A percentile compares a stretch with the other conserved stretches of the same genome.
These are phyloP conservation scores for Volvox reticuliferus DNA, from an alignment of 139 green algal genomes.

Conservation along the genomic window DNA sequence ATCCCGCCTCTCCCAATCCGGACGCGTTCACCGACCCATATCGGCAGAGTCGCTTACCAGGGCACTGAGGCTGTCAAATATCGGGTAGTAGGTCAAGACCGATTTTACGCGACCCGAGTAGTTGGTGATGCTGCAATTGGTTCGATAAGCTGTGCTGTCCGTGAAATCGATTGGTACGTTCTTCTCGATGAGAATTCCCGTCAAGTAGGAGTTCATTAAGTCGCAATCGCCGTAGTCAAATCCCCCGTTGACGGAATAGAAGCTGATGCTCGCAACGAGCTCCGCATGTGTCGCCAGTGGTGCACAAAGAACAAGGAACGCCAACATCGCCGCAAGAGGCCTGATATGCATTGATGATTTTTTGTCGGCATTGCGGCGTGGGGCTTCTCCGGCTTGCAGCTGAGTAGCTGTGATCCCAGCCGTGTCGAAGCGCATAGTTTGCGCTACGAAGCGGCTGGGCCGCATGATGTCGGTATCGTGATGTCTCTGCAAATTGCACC, in stretches of 20 bases:
- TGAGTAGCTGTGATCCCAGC: background rate
- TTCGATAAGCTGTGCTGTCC: background rate
- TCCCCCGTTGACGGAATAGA: background rate
- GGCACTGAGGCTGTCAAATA: background rate
- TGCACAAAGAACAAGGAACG: background rate
- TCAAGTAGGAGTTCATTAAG: background rate
- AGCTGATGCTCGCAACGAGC: background rate
- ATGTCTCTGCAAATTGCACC: background rate
- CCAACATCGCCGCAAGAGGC: background rate
- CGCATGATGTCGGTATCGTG: background rate
- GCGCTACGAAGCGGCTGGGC: background rate
- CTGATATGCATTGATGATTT: background rate
- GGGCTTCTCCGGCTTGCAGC: background rate
- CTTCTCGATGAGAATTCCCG: background rate
- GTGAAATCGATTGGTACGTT: conserved; percentile 28
- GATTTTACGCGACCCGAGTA: background rate
- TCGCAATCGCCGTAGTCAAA: background rate
- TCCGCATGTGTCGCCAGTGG: background rate
- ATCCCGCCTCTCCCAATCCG: too few relatives aligned
- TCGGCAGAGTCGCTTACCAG: background rate
- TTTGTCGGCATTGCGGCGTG: background rate
- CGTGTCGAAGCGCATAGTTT: background rate
- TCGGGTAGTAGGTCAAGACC: background rate
- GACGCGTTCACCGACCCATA: too few relatives aligned
- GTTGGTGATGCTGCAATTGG: background rate